Conservation (phyloP, 2,329 filamentous ascomycete genomes). For the Fusarium incarnatum region DNA sequence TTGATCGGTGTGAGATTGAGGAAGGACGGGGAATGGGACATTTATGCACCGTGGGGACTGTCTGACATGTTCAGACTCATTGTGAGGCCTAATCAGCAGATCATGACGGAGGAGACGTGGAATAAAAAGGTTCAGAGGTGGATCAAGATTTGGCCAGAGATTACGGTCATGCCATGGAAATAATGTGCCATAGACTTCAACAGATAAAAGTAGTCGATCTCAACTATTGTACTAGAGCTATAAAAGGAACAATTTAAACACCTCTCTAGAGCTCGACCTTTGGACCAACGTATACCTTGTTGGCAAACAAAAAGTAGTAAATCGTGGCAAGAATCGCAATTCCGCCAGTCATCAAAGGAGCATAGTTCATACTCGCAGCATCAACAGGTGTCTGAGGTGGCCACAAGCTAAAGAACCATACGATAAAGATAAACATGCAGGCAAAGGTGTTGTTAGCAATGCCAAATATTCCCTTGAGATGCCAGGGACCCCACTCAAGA, state of each 20-base stretch:
- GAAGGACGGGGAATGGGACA: slow-evolving; percentile 46
- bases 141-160: slow-evolving; percentile 46
- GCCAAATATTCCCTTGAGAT: slow-evolving; percentile 61
- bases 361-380: slow-evolving; percentile 58
- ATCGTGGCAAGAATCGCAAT: slow-evolving; percentile 56
- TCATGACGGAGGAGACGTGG: slow-evolving; percentile 47
- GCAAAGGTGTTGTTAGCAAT: slow-evolving; percentile 66
- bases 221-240: not conserved
- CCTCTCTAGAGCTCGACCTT: slow-evolving; percentile 38
- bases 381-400: slow-evolving; percentile 47
- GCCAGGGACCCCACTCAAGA: slow-evolving; percentile 65
- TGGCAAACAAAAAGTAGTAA: slow-evolving; percentile 58
- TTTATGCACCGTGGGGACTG: slow-evolving; percentile 52
- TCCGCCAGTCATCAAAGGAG: slow-evolving; percentile 56
- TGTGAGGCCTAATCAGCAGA: slow-evolving; percentile 49
- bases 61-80: slow-evolving; percentile 52
- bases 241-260: not conserved
- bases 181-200: not conserved
- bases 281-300: slow-evolving; percentile 58
- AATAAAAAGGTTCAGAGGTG: slow-evolving; percentile 50
- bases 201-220: not conserved
- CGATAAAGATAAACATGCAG: slow-evolving; percentile 63
- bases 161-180: slow-evolving; percentile 47
- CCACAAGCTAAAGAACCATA: slow-evolving; percentile 68
- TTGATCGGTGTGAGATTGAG: slow-evolving; percentile 49